Evolutionary conservation across 139 green algal species (phyloP).

Genomic region (Penium margaritaceum): DNA sequence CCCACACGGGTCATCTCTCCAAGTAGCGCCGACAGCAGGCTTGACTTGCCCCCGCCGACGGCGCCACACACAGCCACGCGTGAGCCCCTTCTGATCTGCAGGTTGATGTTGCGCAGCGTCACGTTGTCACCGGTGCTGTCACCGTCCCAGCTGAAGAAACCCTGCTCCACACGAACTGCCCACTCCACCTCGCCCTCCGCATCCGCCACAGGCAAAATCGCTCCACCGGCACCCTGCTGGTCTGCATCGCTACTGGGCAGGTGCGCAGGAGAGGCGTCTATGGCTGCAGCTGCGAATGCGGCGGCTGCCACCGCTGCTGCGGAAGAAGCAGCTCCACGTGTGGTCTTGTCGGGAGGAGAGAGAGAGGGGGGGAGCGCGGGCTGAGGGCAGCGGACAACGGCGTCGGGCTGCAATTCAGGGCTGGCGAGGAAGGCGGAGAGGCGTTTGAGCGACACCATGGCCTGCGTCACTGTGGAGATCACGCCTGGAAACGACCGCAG

Average conservation of each 20-base stretch:
- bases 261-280: no score
- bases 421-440: conserved; percentile 12
- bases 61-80: conserved; percentile 64
- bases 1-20: conserved; percentile 24
- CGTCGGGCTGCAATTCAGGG: conserved; percentile 18
- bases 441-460: conserved; percentile 33
- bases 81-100: conserved; percentile 22
- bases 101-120: neutral
- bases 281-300: no score
- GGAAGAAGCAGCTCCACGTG: no score
- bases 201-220: no score
- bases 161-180: conserved; percentile 2
- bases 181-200: neutral
- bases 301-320: no score
- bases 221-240: no score
- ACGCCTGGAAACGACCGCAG: conserved; percentile 19
- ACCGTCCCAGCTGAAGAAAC: conserved; percentile 14
- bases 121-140: neutral
- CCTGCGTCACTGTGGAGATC: conserved; percentile 9
- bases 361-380: no score
- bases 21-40: conserved; percentile 40
- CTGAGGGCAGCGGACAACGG: no score
- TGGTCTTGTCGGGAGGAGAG: no score
- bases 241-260: no score
- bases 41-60: conserved; percentile 43